Conservation (phyloP, 805 yeast genomes). For the Cyberlindnera suaveolens region DNA sequence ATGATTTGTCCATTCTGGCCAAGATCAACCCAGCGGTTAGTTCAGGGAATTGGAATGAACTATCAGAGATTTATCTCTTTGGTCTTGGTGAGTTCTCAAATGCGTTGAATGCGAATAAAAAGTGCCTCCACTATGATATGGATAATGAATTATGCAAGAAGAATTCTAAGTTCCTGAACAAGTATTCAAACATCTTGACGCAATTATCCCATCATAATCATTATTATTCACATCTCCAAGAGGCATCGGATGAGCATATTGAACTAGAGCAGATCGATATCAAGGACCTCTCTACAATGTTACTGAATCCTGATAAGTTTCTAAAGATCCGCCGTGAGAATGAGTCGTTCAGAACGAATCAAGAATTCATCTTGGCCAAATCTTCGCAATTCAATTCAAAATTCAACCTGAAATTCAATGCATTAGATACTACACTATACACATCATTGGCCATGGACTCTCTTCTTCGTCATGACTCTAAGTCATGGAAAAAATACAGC, state of each 20-base stretch:
- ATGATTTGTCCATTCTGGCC: conserved; percentile 24
- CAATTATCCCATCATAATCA: conserved; percentile 36
- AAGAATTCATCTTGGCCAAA: conserved; percentile 13
- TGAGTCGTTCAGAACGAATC: conserved; percentile 16
- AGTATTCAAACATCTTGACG: conserved; percentile 28
- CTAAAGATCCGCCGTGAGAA: conserved; percentile 18
- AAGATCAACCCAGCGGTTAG: conserved; percentile 22
- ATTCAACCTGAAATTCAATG: conserved; percentile 11
- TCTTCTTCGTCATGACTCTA: conserved; percentile 25
- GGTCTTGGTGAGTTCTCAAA: conserved; percentile 47
- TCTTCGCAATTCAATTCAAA: conserved; percentile 15
- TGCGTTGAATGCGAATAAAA: conserved; percentile 47
- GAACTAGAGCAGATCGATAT: conserved; percentile 40
- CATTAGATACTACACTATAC: conserved; percentile 27
- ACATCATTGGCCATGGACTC: conserved; percentile 37
- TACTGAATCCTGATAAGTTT: conserved; percentile 23
- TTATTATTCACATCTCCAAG: conserved; percentile 36
- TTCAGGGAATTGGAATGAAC: conserved; percentile 23
- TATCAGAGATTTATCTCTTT: conserved; percentile 38
- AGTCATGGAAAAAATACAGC: conserved; percentile 25
- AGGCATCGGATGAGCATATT: conserved; percentile 31
- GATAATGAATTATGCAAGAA: conserved; percentile 57
- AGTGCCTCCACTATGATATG: conserved; percentile 73
- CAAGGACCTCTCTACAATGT: conserved; percentile 28
- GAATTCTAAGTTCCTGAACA: conserved; percentile 46